Percentiles rank a stretch among this genome's conserved stretches.
Evolutionary conservation across 768 basidiomycete species (phyloP).

Genomic region (Pleurotus ostreatus): DNA sequence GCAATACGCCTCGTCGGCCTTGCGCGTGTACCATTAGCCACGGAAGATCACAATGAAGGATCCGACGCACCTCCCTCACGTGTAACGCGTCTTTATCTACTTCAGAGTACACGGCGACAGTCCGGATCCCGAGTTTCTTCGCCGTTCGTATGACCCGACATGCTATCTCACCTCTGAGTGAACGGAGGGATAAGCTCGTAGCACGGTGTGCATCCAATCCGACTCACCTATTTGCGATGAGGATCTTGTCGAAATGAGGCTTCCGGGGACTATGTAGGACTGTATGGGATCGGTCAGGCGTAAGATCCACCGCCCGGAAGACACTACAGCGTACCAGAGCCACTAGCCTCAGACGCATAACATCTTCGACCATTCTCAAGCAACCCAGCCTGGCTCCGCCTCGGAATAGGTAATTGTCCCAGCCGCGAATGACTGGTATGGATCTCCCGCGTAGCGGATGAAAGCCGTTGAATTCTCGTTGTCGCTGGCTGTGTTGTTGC

Average conservation of each 20-base stretch:
- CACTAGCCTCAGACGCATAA: not conserved
- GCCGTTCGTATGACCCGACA: conserved; percentile 93
- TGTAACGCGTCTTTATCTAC: conserved; percentile 80
- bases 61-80: conserved; percentile 60
- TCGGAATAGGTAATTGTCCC: too few relatives aligned
- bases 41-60: too few relatives aligned
- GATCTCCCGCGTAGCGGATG: too few relatives aligned
- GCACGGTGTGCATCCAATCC: not conserved
- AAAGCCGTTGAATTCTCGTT: too few relatives aligned
- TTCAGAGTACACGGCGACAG: conserved; percentile 90
- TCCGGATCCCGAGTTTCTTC: conserved; percentile 81
- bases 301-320: not conserved
- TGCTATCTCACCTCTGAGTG: conserved; percentile 84
- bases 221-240: conserved; percentile 81
- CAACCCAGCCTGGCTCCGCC: too few relatives aligned
- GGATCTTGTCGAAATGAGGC: conserved; percentile 84
- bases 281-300: not conserved
- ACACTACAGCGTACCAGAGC: not conserved
- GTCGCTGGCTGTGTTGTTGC: too few relatives aligned
- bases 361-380: too few relatives aligned
- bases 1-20: conserved; percentile 87
- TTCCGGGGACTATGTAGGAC: conserved; percentile 11
- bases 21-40: not conserved
- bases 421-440: too few relatives aligned
- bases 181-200: not conserved